Conservation (phyloP, 2,329 filamentous ascomycete genomes). For the Apiospora malaysiana region DNA sequence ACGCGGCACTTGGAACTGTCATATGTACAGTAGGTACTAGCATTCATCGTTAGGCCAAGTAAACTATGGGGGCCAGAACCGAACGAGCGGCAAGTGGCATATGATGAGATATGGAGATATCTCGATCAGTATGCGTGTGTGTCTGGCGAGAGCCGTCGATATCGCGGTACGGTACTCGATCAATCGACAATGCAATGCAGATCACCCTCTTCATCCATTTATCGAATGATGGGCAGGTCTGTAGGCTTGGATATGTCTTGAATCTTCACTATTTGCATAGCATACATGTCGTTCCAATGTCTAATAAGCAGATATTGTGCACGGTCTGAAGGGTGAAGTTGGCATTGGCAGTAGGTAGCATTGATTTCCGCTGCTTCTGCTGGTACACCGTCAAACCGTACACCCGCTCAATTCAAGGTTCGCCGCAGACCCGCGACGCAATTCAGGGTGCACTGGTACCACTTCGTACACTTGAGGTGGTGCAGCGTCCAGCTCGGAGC, state of each 20-base stretch:
- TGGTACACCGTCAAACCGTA: neutral
- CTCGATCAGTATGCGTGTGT: neutral
- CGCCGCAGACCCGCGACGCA: neutral
- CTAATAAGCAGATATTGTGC: neutral
- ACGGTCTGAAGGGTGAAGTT: neutral
- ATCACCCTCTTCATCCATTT: neutral
- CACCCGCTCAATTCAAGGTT: constrained; percentile 10
- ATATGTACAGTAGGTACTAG: neutral
- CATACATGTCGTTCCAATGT: neutral
- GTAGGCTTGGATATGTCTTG: neutral
- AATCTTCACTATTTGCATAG: constrained; percentile 1
- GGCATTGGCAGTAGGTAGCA: neutral
- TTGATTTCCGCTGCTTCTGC: neutral
- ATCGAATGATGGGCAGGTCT: neutral
- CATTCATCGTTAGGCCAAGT: neutral
- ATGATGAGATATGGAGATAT: constrained; percentile 6
- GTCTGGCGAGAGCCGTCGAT: neutral
- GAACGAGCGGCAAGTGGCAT: neutral
- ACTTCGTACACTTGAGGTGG: constrained; percentile 2
- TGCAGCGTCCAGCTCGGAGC: constrained; percentile 5
- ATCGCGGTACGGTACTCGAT: constrained; percentile 1
- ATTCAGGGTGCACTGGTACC: constrained; percentile 13
- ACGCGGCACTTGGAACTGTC: neutral
- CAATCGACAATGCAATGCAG: constrained; percentile 3
- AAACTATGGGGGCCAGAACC: constrained; percentile 10